These are phyloP conservation scores for Boletus subcaerulescens DNA, from an alignment of 768 basidiomycete species.

Conservation along the genomic window DNA sequence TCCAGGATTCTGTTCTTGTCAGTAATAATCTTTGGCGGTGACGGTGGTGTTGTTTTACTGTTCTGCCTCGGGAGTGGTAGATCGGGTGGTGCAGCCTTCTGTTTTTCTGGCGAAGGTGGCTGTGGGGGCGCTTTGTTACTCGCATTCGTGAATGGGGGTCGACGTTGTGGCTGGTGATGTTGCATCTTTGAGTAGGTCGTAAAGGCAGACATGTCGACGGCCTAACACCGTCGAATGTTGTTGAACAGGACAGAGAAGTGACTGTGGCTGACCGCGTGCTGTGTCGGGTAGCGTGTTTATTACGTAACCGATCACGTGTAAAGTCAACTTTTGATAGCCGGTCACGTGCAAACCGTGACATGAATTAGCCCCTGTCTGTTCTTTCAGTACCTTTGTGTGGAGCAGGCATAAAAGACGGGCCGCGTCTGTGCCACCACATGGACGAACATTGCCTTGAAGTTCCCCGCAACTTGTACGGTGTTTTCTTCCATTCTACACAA, in stretches of 20 bases:
- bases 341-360: conserved; percentile 19
- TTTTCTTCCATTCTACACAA: neutral
- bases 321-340: conserved; percentile 15
- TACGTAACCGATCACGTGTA: conserved; percentile 31
- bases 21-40: conserved; percentile 72
- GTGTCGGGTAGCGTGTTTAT: conserved; percentile 25
- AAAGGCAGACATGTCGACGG: conserved; percentile 39
- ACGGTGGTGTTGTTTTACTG: conserved; percentile 76
- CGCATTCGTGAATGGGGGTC: conserved; percentile 44
- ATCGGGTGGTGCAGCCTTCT: conserved; percentile 41
- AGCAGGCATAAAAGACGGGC: neutral
- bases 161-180: conserved; percentile 32
- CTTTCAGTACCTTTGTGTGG: neutral
- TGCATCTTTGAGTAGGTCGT: conserved; percentile 35
- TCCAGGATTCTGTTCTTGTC: conserved; percentile 58
- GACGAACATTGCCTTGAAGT: no score
- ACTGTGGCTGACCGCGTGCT: conserved; percentile 19
- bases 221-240: conserved; percentile 42
- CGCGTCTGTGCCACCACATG: no score
- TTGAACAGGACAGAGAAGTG: neutral
- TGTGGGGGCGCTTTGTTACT: conserved; percentile 34
- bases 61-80: conserved; percentile 81
- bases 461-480: neutral
- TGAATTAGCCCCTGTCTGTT: conserved; percentile 15
- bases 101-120: conserved; percentile 35